A percentile compares a stretch with the other conserved stretches of the same genome.
phyloP scores from a whole-genome alignment of 2,329 filamentous ascomycete species.

The Aureobasidium sp. region DNA sequence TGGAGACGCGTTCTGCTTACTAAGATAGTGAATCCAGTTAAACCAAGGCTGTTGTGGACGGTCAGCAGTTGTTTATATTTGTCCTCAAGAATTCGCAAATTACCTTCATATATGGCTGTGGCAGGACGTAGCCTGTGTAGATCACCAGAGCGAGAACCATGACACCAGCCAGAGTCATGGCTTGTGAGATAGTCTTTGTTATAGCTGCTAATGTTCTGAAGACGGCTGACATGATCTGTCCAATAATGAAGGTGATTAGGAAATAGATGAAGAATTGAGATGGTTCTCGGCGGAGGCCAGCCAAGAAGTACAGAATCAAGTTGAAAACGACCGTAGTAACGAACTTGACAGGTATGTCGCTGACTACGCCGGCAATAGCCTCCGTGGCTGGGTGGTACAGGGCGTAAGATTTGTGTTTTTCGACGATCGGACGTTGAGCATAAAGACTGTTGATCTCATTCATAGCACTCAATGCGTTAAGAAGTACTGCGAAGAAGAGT shows the following conservation, averaged over 20 bases:
- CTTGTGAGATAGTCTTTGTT: slow-evolving; percentile 56
- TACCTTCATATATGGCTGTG: slow-evolving; percentile 42
- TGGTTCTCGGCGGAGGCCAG: slow-evolving; percentile 37
- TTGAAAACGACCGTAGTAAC: slow-evolving; percentile 46
- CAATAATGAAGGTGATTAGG: slow-evolving; percentile 52
- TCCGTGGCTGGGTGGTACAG: slow-evolving; percentile 37
- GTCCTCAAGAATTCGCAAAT: too few species aligned
- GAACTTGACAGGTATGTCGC: slow-evolving; percentile 55
- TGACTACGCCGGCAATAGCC: slow-evolving; percentile 48
- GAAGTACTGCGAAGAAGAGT: slow-evolving; percentile 54
- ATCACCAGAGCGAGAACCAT: slow-evolving; percentile 53
- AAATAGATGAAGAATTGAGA: slow-evolving; percentile 57
- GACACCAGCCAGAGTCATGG: slow-evolving; percentile 51
- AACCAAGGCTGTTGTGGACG: slow-evolving; percentile 40
- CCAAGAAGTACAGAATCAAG: slow-evolving; percentile 52
- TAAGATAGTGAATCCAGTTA: slow-evolving; percentile 46
- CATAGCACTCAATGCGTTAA: slow-evolving; percentile 54
- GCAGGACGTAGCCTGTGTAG: slow-evolving; percentile 52
- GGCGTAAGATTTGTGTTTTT: slow-evolving; percentile 41
- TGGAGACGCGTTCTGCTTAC: background rate
- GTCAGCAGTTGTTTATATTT: too few species aligned
- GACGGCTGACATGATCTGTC: slow-evolving; percentile 30
- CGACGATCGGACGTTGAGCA: slow-evolving; percentile 41
- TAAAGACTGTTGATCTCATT: slow-evolving; percentile 56
- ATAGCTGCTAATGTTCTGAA: slow-evolving; percentile 53